A percentile compares a stretch with the other conserved stretches of the same genome.
These are phyloP conservation scores for Fistulifera pelliculosa DNA, from an alignment of 108 stramenopile species.

Conservation along the genomic window DNA sequence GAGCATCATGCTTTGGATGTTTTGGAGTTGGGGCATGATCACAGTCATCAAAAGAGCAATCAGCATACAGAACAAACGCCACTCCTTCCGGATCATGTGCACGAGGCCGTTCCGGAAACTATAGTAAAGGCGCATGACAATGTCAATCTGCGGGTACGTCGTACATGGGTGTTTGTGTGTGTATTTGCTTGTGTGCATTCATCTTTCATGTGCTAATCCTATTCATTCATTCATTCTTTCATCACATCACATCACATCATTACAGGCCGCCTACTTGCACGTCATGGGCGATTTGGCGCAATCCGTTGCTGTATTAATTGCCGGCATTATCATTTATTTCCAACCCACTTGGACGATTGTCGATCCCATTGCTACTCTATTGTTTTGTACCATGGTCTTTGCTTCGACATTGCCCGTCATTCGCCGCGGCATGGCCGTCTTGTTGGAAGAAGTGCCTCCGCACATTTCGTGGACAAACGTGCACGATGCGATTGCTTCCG, in stretches of 20 bases:
- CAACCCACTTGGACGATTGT: conserved; percentile 71
- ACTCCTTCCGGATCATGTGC: conserved; percentile 1
- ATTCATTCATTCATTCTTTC: too few species aligned
- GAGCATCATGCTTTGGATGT: not conserved
- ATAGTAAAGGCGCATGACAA: not conserved
- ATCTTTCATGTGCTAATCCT: too few species aligned
- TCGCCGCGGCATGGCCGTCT: conserved; percentile 53
- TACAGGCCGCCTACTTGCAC: conserved; percentile 91
- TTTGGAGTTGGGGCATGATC: not conserved
- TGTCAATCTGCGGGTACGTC: not conserved
- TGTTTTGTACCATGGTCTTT: conserved; percentile 84
- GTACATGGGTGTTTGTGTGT: too few species aligned
- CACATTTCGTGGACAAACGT: conserved; percentile 57
- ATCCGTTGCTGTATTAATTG: conserved; percentile 83
- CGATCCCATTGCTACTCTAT: conserved; percentile 89
- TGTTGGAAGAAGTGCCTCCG: conserved; percentile 88
- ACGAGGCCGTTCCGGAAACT: conserved; percentile 2
- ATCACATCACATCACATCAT: conserved; percentile 16
- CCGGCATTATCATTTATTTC: conserved; percentile 86
- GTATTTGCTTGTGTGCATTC: too few species aligned
- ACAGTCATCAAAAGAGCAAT: not conserved
- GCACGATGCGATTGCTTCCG: conserved; percentile 34
- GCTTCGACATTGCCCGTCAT: conserved; percentile 73
- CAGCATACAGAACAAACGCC: not conserved
- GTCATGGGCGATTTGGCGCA: conserved; percentile 92